Base-by-base conservation (phyloP, 2,329 filamentous ascomycete genomes). In the Microcyclosporella mali region DNA sequence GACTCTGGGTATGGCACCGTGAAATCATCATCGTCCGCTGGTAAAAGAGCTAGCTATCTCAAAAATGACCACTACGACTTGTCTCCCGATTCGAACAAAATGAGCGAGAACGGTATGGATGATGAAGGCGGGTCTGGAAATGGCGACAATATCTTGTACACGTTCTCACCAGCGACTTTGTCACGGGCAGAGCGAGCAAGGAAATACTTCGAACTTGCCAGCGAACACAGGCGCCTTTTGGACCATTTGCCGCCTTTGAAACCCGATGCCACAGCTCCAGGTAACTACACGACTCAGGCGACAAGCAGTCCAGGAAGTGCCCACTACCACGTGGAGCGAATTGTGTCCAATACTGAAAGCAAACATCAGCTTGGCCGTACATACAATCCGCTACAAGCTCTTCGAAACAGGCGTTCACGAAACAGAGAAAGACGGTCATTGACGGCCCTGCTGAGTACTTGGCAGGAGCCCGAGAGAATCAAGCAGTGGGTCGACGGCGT, bases 321-420 rank as follows among this genome's bases (percentile, higher is more conserved):
- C 1, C 57, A 64, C 45, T 64, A 68, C 49, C 57, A 67, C 36
- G 52, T 67, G 46, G 62, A 56, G 43, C 60, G 70, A 55, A 40
- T 62, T 45, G 47, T 63, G 41, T 63, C 64, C 49, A 38, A 68
- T 54, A 57, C 57, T 19, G 64, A 56, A 51, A 62, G 56, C 47
- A 62, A 62, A 47, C 51, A 63, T 32, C 58, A 45, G n/a, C 53
- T 82, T 6, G 84, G 85, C 3, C 81, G 89, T 40, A 68, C 73
- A 2, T 97, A 97, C 62, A 95, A 98, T 61, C 92, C 90, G 3
- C 68, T 98, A 17, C 92, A 97, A 64, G 88, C 88, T 55, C 85
- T 97, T 42, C 82, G 92, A 15, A 97, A 98, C 60, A 78, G 90
- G 36, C 90, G 89, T 61, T 78, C 92, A 10, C 77, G 92, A 49